A percentile compares a stretch with the other conserved stretches of the same genome.
Conservation (phyloP, 1,284 basidiomycete genomes). For the Chalciporus sp. region DNA sequence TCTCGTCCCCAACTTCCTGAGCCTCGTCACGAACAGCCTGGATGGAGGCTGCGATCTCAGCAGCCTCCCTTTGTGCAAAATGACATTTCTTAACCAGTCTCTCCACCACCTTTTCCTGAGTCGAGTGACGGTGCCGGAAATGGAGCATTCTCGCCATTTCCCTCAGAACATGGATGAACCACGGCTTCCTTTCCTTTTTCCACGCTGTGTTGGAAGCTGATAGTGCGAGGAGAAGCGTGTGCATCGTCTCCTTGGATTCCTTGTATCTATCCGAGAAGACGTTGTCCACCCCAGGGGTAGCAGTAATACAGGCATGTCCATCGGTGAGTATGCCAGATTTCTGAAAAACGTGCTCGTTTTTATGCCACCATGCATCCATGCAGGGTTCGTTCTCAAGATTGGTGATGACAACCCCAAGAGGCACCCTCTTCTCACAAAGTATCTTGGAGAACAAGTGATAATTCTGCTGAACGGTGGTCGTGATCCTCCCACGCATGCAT, state of each 20-base stretch:
- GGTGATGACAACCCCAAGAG: constrained; percentile 38
- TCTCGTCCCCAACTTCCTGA: not conserved
- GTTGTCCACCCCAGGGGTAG: too few species aligned
- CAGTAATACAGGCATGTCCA: too few species aligned
- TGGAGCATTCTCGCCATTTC: constrained; percentile 25
- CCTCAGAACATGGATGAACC: constrained; percentile 15
- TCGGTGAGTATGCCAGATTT: too few species aligned
- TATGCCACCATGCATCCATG: constrained; percentile 32
- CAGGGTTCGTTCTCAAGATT: constrained; percentile 44
- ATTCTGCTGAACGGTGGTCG: constrained; percentile 30
- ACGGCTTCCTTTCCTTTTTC: too few species aligned
- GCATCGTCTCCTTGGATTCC: too few species aligned
- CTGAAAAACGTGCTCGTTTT: constrained; percentile 27
- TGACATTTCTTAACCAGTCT: constrained; percentile 19
- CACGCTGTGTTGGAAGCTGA: too few species aligned
- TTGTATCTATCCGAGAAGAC: too few species aligned
- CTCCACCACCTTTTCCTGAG: constrained; percentile 6
- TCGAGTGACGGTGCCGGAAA: constrained; percentile 11
- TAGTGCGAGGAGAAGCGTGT: too few species aligned
- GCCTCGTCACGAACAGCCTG: not conserved
- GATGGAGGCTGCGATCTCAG: not conserved
- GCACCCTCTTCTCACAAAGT: constrained; percentile 33
- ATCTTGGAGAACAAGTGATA: constrained; percentile 29
- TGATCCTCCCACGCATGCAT: constrained; percentile 39
- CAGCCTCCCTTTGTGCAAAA: not conserved